These are phyloP conservation scores for Fusarium drepaniforme DNA, from an alignment of 2,329 filamentous ascomycete genomes.

Conservation along the genomic window DNA sequence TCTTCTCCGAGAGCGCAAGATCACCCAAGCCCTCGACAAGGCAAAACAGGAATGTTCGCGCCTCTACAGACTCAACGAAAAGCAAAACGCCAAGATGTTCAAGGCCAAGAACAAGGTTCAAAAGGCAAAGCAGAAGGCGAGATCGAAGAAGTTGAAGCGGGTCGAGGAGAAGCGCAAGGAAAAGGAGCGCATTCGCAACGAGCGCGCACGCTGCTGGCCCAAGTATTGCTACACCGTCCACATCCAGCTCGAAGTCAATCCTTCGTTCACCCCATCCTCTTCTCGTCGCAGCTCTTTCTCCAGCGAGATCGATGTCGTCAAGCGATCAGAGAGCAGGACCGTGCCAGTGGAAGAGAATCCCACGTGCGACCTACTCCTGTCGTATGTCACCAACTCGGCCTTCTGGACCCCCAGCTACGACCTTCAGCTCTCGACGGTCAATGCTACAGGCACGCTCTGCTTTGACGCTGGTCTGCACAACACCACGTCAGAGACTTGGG, in stretches of 20 bases:
- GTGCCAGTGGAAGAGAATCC: conserved; percentile 28
- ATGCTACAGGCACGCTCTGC: conserved; percentile 63
- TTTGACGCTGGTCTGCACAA: conserved; percentile 75
- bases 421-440: conserved; percentile 68
- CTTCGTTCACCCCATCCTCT: conserved; percentile 54
- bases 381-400: conserved; percentile 69
- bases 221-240: conserved; percentile 61
- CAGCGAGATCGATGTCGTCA: conserved; percentile 65
- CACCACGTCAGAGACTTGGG: conserved; percentile 73
- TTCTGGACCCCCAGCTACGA: conserved; percentile 74
- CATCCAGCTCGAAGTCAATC: conserved; percentile 62
- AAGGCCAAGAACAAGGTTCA: conserved; percentile 49
- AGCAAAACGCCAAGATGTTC: conserved; percentile 43
- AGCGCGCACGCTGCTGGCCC: conserved; percentile 63
- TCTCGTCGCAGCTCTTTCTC: conserved; percentile 63
- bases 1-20: conserved; percentile 45
- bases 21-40: conserved; percentile 49
- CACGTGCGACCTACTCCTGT: conserved; percentile 63
- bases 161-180: conserved; percentile 55
- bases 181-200: conserved; percentile 55
- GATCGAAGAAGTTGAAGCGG: conserved; percentile 50
- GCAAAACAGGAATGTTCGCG: conserved; percentile 49
- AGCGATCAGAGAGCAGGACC: conserved; percentile 51
- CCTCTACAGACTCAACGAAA: conserved; percentile 45
- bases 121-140: conserved; percentile 52